A percentile compares a stretch with the other conserved stretches of the same genome.
Evolutionary conservation across 345 rosid genomes (phyloP).

Genomic region (Hevea brasiliensis): DNA sequence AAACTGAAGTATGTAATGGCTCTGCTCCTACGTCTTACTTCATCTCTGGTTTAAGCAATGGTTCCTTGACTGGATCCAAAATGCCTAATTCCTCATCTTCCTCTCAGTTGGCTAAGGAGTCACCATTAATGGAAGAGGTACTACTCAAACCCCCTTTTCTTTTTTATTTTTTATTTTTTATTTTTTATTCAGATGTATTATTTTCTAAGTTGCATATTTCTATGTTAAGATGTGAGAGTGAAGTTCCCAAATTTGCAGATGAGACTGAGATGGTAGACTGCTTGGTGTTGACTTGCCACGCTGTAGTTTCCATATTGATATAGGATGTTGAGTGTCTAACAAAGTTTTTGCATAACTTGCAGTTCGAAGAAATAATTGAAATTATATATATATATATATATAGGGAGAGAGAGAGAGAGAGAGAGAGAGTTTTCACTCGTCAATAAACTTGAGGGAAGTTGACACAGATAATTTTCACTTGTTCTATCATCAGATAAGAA

Average conservation of each 20-base stretch:
- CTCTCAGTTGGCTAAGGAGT: constrained; percentile 77
- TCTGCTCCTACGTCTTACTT: constrained; percentile 86
- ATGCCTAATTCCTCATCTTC: constrained; percentile 76
- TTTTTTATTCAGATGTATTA: neutral
- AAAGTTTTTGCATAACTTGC: no score
- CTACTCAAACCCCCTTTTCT: no score
- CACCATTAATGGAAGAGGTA: constrained; percentile 85
- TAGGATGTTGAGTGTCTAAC: no score
- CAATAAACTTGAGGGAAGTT: neutral
- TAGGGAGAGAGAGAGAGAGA: no score
- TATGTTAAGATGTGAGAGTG: neutral
- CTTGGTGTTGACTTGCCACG: neutral
- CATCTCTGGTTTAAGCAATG: constrained; percentile 73
- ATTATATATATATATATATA: no score
- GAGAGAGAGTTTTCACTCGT: no score
- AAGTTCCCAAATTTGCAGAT: neutral
- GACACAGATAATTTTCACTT: neutral
- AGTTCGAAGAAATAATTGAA: no score
- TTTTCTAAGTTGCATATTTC: neutral
- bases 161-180: neutral
- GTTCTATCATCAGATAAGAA: neutral
- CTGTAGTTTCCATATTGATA: neutral
- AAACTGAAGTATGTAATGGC: constrained; percentile 66
- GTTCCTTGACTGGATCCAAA: constrained; percentile 63
- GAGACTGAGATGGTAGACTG: neutral